phyloP scores from a whole-genome alignment of 768 basidiomycete genomes.

The Hortiboletus campestris region DNA sequence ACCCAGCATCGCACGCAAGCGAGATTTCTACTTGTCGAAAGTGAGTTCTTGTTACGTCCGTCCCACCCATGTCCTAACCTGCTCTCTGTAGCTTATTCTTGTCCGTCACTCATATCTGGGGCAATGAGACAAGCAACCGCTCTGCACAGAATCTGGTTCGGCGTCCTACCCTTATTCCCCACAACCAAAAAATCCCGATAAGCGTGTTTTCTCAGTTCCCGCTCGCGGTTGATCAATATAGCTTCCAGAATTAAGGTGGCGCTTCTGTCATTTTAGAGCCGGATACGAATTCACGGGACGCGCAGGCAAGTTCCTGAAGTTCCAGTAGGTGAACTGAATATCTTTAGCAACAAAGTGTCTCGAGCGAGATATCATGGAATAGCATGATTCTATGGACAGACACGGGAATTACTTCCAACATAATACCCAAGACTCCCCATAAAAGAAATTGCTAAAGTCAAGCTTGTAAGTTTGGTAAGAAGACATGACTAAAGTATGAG shows the following conservation, averaged over 20 bases:
- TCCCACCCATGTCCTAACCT: background rate
- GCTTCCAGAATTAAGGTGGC: no score
- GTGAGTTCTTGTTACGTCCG: background rate
- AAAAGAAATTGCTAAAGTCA: slow-evolving; percentile 5
- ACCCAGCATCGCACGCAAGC: no score
- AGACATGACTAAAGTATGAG: slow-evolving; percentile 17
- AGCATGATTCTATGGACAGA: background rate
- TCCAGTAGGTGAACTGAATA: background rate
- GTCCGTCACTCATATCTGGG: background rate
- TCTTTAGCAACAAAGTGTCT: background rate
- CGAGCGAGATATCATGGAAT: background rate
- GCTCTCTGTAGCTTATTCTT: background rate
- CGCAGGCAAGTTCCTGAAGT: background rate
- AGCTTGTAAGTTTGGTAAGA: slow-evolving; percentile 5
- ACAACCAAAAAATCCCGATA: background rate
- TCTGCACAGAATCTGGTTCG: background rate
- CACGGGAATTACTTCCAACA: slow-evolving; percentile 17
- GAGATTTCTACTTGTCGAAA: no score
- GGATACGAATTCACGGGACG: background rate
- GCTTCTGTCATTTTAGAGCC: background rate
- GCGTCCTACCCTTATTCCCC: no score
- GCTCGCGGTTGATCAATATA: background rate
- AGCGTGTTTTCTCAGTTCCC: background rate
- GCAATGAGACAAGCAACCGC: no score
- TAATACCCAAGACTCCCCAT: slow-evolving; percentile 19